A percentile compares a stretch with the other conserved stretches of the same genome.
phyloP scores from a whole-genome alignment of 805 yeast species.

The Ascoidea rubescens region DNA sequence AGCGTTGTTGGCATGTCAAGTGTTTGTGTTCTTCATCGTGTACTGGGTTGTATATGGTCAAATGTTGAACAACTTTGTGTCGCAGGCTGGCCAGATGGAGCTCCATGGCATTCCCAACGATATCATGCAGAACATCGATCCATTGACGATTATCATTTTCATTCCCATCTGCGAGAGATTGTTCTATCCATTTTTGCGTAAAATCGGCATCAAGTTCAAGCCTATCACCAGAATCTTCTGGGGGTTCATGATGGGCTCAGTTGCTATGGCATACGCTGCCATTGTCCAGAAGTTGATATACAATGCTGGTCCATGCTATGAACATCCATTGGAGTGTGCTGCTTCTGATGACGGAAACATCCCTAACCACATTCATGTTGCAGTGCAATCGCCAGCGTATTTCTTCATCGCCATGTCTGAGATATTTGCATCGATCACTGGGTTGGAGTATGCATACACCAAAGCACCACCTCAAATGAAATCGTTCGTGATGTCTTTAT shows the following conservation, averaged over 20 bases:
- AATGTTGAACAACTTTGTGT: conserved; percentile 58
- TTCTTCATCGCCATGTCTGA: conserved; percentile 62
- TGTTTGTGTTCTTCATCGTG: conserved; percentile 55
- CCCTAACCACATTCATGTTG: conserved; percentile 50
- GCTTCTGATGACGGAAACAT: conserved; percentile 18
- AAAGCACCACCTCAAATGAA: conserved; percentile 65
- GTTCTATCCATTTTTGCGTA: conserved; percentile 41
- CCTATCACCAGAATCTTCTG: conserved; percentile 60
- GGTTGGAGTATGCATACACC: conserved; percentile 73
- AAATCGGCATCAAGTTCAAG: conserved; percentile 35
- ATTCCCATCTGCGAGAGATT: conserved; percentile 56
- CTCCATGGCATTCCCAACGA: conserved; percentile 72
- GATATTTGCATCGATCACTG: conserved; percentile 69
- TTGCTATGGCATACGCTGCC: conserved; percentile 64
- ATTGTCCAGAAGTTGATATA: conserved; percentile 61
- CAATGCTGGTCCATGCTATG: conserved; percentile 61
- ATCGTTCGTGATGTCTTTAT: conserved; percentile 45
- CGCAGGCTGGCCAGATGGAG: conserved; percentile 66
- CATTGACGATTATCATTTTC: conserved; percentile 62
- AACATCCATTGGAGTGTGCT: conserved; percentile 42
- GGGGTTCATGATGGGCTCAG: conserved; percentile 54
- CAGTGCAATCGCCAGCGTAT: conserved; percentile 54
- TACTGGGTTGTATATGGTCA: conserved; percentile 67
- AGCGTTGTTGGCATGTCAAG: conserved; percentile 57
- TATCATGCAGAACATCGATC: conserved; percentile 62